Base-by-base conservation (phyloP, 2,329 filamentous ascomycete genomes). In the Tolypocladium ophioglossoides region DNA sequence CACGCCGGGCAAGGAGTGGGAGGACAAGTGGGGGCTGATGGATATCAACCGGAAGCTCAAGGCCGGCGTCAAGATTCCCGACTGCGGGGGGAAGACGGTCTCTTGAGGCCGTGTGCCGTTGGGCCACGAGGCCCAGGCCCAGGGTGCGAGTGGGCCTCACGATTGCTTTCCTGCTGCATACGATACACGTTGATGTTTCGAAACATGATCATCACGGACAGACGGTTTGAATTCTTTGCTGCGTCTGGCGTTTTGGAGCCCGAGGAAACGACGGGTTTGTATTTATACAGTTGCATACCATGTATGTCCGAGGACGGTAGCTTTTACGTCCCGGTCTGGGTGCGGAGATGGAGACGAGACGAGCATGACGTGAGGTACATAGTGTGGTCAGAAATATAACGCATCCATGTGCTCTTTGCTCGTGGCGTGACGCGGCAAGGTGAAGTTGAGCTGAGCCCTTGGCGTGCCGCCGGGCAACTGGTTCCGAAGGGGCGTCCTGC, bases 1-100 rank as follows among this genome's bases (percentile, higher is more conserved):
- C 68, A 75, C 74, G 6, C 70, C 71, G 55, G 74, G 77, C 41
- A 77, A 92, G 73, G 78, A 87, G 52, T 96, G 91, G 91, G 92
- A 97, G 74, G 89, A 95, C 67, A 87, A 96, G 68, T 96, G 92
- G 92, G 92, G 94, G 11, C 73, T 97, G 16, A 85, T 97, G 83
- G 89, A 95, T 62, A 80, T 89, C 4, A 79, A 90, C 64, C 83
- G 92, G 55, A 89, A 91, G 38, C 73, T 97, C 61, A 97, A 97
- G 72, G 64, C 78, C 0, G 91, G 91, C 1, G 72, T 97, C 63
- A 85, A 81, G 67, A 96, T 97, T 62, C 92, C 92, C 1, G 85
- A 91, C 68, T 97, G 92, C 67, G 86, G 78, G 27, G 91, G 90
- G 32, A 83, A 86, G 73, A 87, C 83, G 10, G 76, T 85, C 10